A percentile compares a stretch with the other conserved stretches of the same genome.
These are phyloP conservation scores for Theileria annulata DNA, from an alignment of 169 alveolate genomes.

Conservation along the genomic window DNA sequence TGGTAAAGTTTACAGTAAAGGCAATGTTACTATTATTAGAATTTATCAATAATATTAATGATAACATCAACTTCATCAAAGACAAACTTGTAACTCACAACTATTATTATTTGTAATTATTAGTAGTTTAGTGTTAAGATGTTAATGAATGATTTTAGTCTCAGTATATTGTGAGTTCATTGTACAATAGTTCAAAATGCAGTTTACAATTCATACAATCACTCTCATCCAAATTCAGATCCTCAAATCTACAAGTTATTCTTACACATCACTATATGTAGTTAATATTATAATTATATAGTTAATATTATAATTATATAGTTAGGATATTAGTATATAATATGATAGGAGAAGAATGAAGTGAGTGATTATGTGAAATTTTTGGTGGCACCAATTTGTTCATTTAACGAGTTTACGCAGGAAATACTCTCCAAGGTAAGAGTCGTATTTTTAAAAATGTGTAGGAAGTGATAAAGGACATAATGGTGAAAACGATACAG, in stretches of 20 bases:
- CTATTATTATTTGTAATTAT: too few species aligned
- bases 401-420: conserved; percentile 57
- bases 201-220: conserved; percentile 65
- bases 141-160: conserved; percentile 15
- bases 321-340: background rate
- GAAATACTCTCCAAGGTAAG: conserved; percentile 15
- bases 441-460: background rate
- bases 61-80: conserved; percentile 20
- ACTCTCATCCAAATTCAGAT: conserved; percentile 59
- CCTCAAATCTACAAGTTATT: conserved; percentile 21
- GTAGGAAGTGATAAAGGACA: conserved; percentile 26
- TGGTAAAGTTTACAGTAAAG: conserved; percentile 8
- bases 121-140: too few species aligned
- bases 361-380: conserved; percentile 61
- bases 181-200: conserved; percentile 43
- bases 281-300: too few species aligned
- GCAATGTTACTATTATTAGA: background rate
- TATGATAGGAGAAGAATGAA: background rate
- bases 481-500: conserved; percentile 47
- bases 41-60: background rate
- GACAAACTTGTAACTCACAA: conserved; percentile 1
- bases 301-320: background rate
- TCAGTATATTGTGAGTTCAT: conserved; percentile 24
- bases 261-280: too few species aligned
- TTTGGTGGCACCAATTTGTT: conserved; percentile 54